Evolutionary conservation across 345 rosid species (phyloP).

Genomic region (Lenwebbia sp.): DNA sequence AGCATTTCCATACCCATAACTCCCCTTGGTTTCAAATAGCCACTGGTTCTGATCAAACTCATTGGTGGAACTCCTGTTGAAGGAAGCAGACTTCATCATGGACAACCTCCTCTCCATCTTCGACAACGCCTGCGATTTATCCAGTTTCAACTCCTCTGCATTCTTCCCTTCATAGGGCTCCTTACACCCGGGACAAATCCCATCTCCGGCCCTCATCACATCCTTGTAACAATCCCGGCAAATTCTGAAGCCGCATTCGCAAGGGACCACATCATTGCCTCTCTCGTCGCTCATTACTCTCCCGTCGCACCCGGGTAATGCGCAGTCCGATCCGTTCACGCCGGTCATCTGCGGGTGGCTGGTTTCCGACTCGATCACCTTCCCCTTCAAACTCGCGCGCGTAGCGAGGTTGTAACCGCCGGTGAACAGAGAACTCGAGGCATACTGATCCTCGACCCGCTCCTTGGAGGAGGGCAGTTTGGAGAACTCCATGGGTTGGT

Average conservation of each 20-base stretch:
- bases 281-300: conserved; percentile 17
- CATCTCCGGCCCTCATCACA: conserved; percentile 12
- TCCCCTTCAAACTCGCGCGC: conserved; percentile 25
- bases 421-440: conserved; percentile 32
- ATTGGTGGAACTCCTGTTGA: conserved; percentile 1
- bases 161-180: conserved; percentile 23
- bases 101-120: conserved; percentile 18
- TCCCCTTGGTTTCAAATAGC: conserved; percentile 31
- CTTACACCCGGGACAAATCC: conserved; percentile 44
- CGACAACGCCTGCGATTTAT: not conserved
- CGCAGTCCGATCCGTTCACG: conserved; percentile 16
- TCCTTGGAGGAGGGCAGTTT: conserved; percentile 1
- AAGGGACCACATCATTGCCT: conserved; percentile 20
- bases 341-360: conserved; percentile 15
- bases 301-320: conserved; percentile 27
- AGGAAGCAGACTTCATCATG: conserved; percentile 5
- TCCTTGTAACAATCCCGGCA: conserved; percentile 39
- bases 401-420: conserved; percentile 29
- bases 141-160: conserved; percentile 2
- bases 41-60: conserved; percentile 30
- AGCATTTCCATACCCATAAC: conserved; percentile 43
- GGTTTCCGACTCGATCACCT: conserved; percentile 12
- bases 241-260: conserved; percentile 39
- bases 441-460: conserved; percentile 4
- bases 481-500: conserved; percentile 19